phyloP scores from a whole-genome alignment of 2,329 filamentous ascomycete species.

The Fusarium sp. region DNA sequence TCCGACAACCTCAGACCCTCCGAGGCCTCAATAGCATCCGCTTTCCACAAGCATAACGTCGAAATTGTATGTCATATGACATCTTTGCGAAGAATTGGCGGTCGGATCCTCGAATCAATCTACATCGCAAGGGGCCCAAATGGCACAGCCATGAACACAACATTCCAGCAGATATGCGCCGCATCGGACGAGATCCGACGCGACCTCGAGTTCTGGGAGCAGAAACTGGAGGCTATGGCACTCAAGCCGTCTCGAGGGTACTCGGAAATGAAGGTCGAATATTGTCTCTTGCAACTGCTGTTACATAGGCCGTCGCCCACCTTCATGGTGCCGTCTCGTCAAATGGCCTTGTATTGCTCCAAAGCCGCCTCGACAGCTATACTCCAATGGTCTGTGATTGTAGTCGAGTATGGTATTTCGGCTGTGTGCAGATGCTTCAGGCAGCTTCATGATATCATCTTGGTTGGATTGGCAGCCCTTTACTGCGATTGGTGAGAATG shows the following conservation, averaged over 20 bases:
- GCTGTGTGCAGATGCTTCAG: conserved; percentile 3
- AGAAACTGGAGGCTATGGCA: neutral
- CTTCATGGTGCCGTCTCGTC: neutral
- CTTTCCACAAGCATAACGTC: neutral
- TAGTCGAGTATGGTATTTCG: neutral
- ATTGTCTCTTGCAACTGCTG: neutral
- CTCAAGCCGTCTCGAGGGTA: neutral
- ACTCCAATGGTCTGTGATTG: neutral
- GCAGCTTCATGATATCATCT: conserved; percentile 2
- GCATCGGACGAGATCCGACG: neutral
- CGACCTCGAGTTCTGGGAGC: conserved; percentile 7
- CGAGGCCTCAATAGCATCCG: fast-evolving
- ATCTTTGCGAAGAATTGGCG: neutral
- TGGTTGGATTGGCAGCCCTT: conserved; percentile 1
- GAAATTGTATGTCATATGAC: neutral
- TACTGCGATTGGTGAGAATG: conserved; percentile 9
- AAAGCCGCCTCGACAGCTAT: conserved; percentile 2
- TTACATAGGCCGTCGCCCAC: neutral
- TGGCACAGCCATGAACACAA: conserved; percentile 11
- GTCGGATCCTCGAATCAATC: conserved; percentile 6
- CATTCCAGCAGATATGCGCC: conserved; percentile 6
- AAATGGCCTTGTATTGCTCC: neutral
- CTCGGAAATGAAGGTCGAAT: conserved; percentile 10
- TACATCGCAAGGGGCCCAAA: conserved; percentile 5
- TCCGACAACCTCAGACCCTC: neutral